Conservation (phyloP, 176 grass and related monocot species). For the Sorghum bicolor region DNA sequence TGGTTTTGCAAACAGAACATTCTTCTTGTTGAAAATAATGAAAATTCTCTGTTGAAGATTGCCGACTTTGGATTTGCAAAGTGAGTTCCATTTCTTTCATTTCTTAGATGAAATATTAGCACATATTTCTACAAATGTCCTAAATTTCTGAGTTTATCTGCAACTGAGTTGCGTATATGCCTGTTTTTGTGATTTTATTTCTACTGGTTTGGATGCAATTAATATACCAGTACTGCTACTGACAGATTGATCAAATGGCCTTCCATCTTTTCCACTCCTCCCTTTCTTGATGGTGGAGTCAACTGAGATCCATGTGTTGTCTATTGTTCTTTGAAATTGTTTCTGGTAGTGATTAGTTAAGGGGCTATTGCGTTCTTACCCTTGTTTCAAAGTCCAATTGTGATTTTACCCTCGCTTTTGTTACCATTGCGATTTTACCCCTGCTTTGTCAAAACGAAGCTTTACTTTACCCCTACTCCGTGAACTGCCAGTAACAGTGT, state of each 20-base stretch:
- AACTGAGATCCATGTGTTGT: conserved; percentile 20
- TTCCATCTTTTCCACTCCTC: background rate
- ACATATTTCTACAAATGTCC: background rate
- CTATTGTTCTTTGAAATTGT: conserved; percentile 15
- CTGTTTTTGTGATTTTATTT: conserved; percentile 14
- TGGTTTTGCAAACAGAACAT: conserved; percentile 73
- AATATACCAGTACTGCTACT: background rate
- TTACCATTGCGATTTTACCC: no score
- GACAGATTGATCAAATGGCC: background rate
- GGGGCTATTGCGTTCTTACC: no score
- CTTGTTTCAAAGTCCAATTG: no score
- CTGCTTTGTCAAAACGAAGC: no score
- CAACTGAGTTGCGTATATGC: background rate
- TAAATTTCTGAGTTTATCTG: background rate
- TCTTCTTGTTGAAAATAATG: conserved; percentile 73
- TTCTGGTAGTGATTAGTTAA: conserved; percentile 1
- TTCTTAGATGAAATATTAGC: conserved; percentile 9
- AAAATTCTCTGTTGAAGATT: conserved; percentile 84
- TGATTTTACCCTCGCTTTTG: no score
- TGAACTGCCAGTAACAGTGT: no score
- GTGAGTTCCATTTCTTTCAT: conserved; percentile 49
- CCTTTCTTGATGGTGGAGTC: background rate
- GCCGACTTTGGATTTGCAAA: conserved; percentile 99
- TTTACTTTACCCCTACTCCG: no score
- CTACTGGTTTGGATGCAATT: conserved; percentile 5